phyloP scores from a whole-genome alignment of 208 protist genomes.

The Leishmania major region DNA sequence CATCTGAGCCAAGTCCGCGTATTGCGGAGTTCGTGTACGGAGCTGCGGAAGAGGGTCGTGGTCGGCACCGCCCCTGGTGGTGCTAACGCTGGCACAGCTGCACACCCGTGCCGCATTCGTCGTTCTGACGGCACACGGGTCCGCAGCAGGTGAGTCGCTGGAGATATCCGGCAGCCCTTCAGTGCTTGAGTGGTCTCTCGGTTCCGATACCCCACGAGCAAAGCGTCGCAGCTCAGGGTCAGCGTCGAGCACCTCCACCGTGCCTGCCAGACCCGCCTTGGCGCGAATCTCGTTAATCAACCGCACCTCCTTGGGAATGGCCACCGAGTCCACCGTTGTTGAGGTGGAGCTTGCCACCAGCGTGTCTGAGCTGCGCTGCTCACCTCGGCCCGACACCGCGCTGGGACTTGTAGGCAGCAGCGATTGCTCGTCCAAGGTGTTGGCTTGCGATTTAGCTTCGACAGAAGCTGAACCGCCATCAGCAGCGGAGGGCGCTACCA shows the following conservation, averaged over 20 bases:
- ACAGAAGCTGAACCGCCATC: background rate
- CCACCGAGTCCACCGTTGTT: constrained; percentile 17
- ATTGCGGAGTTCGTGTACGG: constrained; percentile 32
- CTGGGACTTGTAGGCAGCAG: background rate
- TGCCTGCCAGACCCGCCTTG: constrained; percentile 29
- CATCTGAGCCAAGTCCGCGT: constrained; percentile 48
- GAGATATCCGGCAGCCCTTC: background rate
- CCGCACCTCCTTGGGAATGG: constrained; percentile 39
- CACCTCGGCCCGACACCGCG: background rate
- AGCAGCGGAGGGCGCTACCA: background rate
- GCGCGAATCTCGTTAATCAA: constrained; percentile 33
- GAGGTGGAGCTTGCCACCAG: background rate
- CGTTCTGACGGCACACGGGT: background rate
- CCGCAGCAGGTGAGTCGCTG: background rate
- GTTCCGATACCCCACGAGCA: background rate
- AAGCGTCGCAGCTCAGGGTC: constrained; percentile 19
- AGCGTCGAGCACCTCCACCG: constrained; percentile 42
- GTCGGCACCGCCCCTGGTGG: background rate
- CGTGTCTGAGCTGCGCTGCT: background rate
- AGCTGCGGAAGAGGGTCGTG: background rate
- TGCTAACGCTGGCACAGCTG: background rate
- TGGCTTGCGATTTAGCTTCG: background rate
- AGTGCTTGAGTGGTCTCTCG: background rate
- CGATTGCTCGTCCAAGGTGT: background rate
- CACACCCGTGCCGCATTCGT: background rate